Percentiles rank a stretch among this genome's conserved stretches.
phyloP scores from a whole-genome alignment of 768 basidiomycete genomes.

The Amanita thiersii region DNA sequence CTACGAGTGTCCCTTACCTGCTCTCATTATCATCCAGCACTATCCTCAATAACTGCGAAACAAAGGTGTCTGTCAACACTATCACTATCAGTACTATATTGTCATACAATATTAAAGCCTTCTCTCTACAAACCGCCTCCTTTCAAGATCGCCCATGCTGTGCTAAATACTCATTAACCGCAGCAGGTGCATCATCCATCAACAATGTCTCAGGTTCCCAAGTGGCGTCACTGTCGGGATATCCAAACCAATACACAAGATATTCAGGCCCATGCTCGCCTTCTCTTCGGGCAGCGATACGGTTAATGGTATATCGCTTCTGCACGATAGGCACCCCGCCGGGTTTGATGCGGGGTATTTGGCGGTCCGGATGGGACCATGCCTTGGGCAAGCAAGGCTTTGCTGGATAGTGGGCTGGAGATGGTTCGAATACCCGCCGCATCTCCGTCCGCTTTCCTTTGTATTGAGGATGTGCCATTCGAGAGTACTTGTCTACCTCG shows the following conservation, averaged over 20 bases:
- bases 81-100: background rate
- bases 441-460: conserved; percentile 33
- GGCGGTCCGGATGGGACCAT: conserved; percentile 43
- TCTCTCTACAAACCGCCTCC: too few species aligned
- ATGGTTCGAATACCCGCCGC: conserved; percentile 27
- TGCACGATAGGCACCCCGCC: conserved; percentile 26
- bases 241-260: conserved; percentile 49
- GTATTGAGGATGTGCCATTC: conserved; percentile 41
- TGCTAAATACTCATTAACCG: conserved; percentile 32
- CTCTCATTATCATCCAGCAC: too few species aligned
- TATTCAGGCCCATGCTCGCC: conserved; percentile 31
- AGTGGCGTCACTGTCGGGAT: conserved; percentile 38
- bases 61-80: background rate
- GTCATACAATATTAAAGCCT: conserved; percentile 1
- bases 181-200: conserved; percentile 37
- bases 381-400: conserved; percentile 37
- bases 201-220: conserved; percentile 49
- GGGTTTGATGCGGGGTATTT: conserved; percentile 31
- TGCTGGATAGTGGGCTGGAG: conserved; percentile 16
- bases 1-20: too few species aligned
- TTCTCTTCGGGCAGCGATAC: conserved; percentile 24
- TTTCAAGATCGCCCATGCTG: background rate
- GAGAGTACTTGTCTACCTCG: conserved; percentile 73
- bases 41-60: too few species aligned
- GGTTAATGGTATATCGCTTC: conserved; percentile 33